phyloP scores from a whole-genome alignment of 2,329 filamentous ascomycete genomes.

The Cyclaneusma minus region DNA sequence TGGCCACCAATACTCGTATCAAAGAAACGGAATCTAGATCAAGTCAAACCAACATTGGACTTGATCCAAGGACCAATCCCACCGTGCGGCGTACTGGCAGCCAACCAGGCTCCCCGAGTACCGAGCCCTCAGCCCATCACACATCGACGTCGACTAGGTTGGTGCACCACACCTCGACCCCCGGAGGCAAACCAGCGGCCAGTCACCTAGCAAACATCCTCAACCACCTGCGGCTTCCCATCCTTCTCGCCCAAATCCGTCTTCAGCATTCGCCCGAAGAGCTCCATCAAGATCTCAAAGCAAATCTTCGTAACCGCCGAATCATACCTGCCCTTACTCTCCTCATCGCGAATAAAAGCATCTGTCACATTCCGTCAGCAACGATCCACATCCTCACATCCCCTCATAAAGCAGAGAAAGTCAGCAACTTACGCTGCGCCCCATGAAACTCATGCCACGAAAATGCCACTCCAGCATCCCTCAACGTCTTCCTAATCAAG shows the following conservation, averaged over 20 bases:
- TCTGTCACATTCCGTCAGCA: constrained; percentile 25
- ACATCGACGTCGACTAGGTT: no score
- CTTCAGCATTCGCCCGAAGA: constrained; percentile 67
- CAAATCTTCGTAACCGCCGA: constrained; percentile 74
- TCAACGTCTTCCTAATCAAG: constrained; percentile 66
- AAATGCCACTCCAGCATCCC: constrained; percentile 59
- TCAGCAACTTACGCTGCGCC: constrained; percentile 61
- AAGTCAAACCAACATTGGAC: no score
- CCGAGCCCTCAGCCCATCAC: no score
- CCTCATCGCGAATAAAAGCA: constrained; percentile 85
- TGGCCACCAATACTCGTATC: no score
- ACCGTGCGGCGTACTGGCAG: no score
- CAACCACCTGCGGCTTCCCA: constrained; percentile 43
- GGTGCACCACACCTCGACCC: no score
- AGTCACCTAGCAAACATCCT: constrained; percentile 50
- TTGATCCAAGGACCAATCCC: no score
- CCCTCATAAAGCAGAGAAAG: constrained; percentile 1
- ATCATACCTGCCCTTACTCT: constrained; percentile 88
- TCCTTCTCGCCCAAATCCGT: constrained; percentile 60
- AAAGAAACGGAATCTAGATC: no score
- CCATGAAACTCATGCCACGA: constrained; percentile 84
- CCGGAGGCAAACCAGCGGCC: no score
- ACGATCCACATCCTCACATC: background rate
- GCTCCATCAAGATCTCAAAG: constrained; percentile 77
- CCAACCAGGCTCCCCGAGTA: no score